Evolutionary conservation across 108 stramenopile species (phyloP).

Genomic region (Nitzschia palea): DNA sequence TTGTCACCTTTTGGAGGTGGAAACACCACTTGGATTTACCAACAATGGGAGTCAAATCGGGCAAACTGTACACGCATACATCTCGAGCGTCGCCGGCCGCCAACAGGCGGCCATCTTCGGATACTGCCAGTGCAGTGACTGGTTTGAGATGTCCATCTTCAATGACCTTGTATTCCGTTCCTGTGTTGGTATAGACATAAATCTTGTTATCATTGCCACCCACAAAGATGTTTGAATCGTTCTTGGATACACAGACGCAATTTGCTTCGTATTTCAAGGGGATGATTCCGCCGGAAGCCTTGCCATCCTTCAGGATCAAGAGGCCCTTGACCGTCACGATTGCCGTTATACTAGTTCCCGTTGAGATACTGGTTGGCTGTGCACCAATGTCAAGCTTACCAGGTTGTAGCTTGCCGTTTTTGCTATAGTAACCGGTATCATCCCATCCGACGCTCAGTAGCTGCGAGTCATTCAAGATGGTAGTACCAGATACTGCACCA

Average conservation of each 20-base stretch:
- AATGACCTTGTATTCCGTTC: conserved; percentile 57
- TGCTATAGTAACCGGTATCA: conserved; percentile 68
- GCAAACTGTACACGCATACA: conserved; percentile 69
- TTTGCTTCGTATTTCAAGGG: conserved; percentile 64
- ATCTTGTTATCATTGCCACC: conserved; percentile 92
- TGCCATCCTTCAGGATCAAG: conserved; percentile 49
- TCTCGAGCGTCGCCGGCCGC: conserved; percentile 86
- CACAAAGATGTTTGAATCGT: conserved; percentile 85
- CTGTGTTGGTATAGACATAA: conserved; percentile 67
- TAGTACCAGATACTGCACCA: conserved; percentile 66
- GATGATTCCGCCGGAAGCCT: conserved; percentile 40
- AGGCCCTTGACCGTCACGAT: conserved; percentile 77
- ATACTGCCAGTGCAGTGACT: conserved; percentile 83
- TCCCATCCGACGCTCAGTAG: conserved; percentile 92
- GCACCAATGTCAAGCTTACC: conserved; percentile 61
- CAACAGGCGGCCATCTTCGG: conserved; percentile 76
- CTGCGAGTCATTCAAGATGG: conserved; percentile 37
- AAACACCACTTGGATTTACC: conserved; percentile 80
- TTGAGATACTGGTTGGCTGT: conserved; percentile 82
- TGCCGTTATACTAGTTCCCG: conserved; percentile 64
- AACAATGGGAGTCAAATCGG: conserved; percentile 50
- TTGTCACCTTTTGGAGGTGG: conserved; percentile 71
- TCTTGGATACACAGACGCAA: conserved; percentile 68
- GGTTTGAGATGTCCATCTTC: conserved; percentile 68
- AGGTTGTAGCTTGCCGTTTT: conserved; percentile 28